Evolutionary conservation across 306 rosid species (phyloP).

Genomic region (Alnus rubra): DNA sequence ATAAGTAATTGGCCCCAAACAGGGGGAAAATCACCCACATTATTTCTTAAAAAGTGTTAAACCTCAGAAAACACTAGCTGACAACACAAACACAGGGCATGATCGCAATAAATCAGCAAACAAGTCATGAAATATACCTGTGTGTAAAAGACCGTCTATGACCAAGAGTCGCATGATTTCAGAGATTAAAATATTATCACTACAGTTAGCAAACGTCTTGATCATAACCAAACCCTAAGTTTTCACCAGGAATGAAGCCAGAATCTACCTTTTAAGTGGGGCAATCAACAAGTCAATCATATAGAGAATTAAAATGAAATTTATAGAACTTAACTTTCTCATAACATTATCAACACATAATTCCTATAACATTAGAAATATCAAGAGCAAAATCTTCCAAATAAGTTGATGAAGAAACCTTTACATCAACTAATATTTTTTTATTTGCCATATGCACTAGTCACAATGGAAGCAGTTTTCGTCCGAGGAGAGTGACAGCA

Average conservation of each 20-base stretch:
- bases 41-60: background rate
- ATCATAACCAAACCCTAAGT: background rate
- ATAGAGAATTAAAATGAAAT: background rate
- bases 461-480: background rate
- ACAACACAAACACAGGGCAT: background rate
- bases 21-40: background rate
- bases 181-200: background rate
- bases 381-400: background rate
- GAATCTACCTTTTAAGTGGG: background rate
- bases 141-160: background rate
- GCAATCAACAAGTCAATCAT: background rate
- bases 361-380: background rate
- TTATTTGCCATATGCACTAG: background rate
- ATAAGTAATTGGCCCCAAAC: too few relatives aligned
- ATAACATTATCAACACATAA: background rate
- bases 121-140: background rate
- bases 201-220: background rate
- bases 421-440: too few relatives aligned
- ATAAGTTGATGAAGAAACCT: background rate
- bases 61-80: slow-evolving; percentile 1
- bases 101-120: background rate
- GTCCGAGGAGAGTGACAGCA: background rate
- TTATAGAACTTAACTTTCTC: background rate
- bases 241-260: background rate
- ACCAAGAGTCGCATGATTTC: background rate